These are phyloP conservation scores for Pseudonitzschia delicatissima DNA, from an alignment of 108 stramenopile species.

Conservation along the genomic window DNA sequence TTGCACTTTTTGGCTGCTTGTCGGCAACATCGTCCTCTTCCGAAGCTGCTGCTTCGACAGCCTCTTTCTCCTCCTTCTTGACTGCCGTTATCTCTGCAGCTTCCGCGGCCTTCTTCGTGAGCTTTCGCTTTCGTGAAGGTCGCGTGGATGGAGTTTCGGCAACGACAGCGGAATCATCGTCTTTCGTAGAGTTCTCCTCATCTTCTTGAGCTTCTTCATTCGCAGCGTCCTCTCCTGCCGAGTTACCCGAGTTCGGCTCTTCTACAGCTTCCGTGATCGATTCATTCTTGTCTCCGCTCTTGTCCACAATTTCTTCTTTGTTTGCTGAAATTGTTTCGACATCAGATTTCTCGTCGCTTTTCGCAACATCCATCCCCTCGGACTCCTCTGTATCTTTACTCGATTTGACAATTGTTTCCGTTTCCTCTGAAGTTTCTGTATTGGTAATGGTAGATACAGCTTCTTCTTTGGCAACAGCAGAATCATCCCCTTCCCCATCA, in stretches of 20 bases:
- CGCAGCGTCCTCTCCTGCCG: background rate
- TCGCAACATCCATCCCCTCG: background rate
- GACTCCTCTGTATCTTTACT: background rate
- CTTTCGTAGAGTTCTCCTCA: background rate
- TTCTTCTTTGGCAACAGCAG: background rate
- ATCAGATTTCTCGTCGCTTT: too few relatives aligned
- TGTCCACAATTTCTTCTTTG: background rate
- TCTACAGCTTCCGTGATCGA: background rate
- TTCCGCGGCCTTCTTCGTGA: slow-evolving; percentile 2
- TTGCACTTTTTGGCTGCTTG: background rate
- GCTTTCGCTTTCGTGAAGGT: background rate
- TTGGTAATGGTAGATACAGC: background rate
- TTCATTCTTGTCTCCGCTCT: background rate
- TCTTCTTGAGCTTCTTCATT: background rate
- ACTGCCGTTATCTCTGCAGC: background rate
- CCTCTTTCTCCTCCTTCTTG: background rate
- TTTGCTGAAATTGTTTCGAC: too few relatives aligned
- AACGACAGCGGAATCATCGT: too few relatives aligned
- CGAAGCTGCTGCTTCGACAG: background rate
- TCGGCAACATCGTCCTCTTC: background rate
- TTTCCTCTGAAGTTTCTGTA: background rate
- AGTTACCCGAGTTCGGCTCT: too few relatives aligned
- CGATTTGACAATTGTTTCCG: background rate
- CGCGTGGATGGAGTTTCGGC: background rate
- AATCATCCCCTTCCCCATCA: background rate